Conservation (phyloP, 2,329 filamentous ascomycete species). For the Paramyrothecium roridum region DNA sequence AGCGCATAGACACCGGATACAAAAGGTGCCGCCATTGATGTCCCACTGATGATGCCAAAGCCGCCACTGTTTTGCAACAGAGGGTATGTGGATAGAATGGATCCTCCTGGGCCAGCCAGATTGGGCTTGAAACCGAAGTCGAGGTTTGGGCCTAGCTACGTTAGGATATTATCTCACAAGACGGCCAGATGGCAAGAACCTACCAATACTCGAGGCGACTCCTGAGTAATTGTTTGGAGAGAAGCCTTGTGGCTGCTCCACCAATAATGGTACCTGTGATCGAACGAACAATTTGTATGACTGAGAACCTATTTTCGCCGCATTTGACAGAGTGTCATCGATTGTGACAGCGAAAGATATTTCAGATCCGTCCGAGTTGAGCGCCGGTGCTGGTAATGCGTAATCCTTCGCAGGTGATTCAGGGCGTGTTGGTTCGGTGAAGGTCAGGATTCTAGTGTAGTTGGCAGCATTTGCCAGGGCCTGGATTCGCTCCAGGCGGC, state of each 20-base stretch:
- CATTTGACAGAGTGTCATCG: background rate
- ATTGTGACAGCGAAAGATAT: background rate
- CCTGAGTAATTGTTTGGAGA: background rate
- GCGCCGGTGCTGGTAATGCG: background rate
- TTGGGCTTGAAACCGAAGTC: background rate
- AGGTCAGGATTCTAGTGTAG: background rate
- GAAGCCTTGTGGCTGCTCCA: background rate
- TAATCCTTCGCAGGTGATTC: background rate
- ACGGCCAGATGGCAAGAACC: background rate
- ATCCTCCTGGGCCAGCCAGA: background rate
- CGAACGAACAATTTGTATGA: background rate
- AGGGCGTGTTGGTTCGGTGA: background rate
- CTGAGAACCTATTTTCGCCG: background rate
- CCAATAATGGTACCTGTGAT: background rate
- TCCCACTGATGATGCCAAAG: background rate
- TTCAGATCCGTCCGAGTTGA: background rate
- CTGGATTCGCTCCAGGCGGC: background rate
- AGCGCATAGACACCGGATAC: background rate
- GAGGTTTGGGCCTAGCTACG: background rate
- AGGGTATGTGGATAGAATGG: background rate
- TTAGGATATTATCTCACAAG: background rate
- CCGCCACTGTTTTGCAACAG: background rate
- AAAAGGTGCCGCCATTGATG: background rate
- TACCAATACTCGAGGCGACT: too few species aligned
- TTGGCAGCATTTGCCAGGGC: background rate